Percentiles rank a stretch among this genome's conserved stretches.
These are phyloP conservation scores for Cryptococcus sp. DNA, from an alignment of 1,284 basidiomycete genomes.

Conservation along the genomic window DNA sequence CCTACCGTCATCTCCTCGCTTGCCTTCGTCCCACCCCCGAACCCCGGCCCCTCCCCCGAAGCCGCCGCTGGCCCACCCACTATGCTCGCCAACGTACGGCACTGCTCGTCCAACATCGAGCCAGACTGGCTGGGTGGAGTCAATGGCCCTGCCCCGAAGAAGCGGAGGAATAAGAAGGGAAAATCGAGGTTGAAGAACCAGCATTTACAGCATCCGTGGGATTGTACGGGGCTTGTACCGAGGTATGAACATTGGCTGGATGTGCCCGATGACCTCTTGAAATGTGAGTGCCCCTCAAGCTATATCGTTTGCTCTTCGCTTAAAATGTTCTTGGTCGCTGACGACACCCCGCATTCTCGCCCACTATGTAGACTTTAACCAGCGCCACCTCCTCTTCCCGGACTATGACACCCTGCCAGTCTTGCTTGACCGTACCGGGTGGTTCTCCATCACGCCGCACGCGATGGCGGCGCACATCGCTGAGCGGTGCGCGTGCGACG, in stretches of 20 bases:
- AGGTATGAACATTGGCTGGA: slow-evolving; percentile 62
- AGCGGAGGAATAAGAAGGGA: slow-evolving; percentile 5
- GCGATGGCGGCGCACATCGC: slow-evolving; percentile 87
- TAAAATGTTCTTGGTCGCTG: slow-evolving; percentile 1
- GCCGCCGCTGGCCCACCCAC: neutral
- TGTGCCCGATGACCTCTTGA: slow-evolving; percentile 70
- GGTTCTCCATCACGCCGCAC: slow-evolving; percentile 97
- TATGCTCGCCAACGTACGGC: neutral
- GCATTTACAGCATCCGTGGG: slow-evolving; percentile 48
- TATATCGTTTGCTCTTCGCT: neutral
- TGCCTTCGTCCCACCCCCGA: neutral
- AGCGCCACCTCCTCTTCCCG: slow-evolving; percentile 76
- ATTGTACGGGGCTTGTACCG: slow-evolving; percentile 67
- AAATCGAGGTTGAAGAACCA: slow-evolving; percentile 14
- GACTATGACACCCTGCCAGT: slow-evolving; percentile 62
- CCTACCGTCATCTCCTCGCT: neutral
- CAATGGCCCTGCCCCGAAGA: neutral
- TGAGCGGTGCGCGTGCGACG: slow-evolving; percentile 78
- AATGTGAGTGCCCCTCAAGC: slow-evolving; percentile 61
- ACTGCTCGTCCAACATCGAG: neutral
- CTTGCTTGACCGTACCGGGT: slow-evolving; percentile 65
- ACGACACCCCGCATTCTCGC: no score
- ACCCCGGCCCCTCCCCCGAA: neutral
- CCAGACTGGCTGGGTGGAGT: neutral
- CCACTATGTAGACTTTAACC: slow-evolving; percentile 69